Base-by-base conservation (phyloP, 169 alveolate species). In the Babesia gibsoni region DNA sequence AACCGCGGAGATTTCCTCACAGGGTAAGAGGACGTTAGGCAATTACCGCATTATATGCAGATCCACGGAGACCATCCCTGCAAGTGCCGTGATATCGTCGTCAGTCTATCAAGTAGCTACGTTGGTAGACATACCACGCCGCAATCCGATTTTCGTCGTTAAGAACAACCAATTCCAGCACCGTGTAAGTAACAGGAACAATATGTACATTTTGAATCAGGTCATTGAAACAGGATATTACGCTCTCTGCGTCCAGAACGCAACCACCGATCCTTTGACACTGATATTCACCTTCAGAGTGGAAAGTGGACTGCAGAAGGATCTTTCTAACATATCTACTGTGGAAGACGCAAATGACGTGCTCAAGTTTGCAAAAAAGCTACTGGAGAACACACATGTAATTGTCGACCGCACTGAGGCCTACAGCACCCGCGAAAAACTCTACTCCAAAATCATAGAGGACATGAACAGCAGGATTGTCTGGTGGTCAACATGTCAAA, bases 381-480 rank as follows among this genome's bases (percentile, higher is more conserved):
- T 77, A n/a, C 42, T 77, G 48, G 64, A 59, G 33, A 66, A 75
- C 59, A 75, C 84, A 9, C 73, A 72, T 22, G 48, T 36, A 23
- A 77, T 77, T 18, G 70, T 77, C 23, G 74, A 77, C 42, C 41
- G 85, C 12, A 77, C 70, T 27, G 85, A 77, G 64, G 61, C 85
- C 32, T 77, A 77, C 73, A 77, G 85, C 58, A 52, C 85, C 30
- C 2, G 85, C 16, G 85, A 77, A 54, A 52, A 46, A 29, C 32
- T 77, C 12, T 56, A 59, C 29, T 77, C 85, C 35, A 37, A 53
- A 18, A 65, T 77, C 20, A 59, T 77, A 25, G 72, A 77, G 22
- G 58, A 65, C 35, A 77, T 77, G 85, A 77, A 77, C 66, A 25
- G 67, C 29, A 36, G 85, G 59, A 77, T 77, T 45, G 52, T 77